phyloP scores from a whole-genome alignment of 2,329 filamentous ascomycete genomes.

The Amesomyces nigricolor region DNA sequence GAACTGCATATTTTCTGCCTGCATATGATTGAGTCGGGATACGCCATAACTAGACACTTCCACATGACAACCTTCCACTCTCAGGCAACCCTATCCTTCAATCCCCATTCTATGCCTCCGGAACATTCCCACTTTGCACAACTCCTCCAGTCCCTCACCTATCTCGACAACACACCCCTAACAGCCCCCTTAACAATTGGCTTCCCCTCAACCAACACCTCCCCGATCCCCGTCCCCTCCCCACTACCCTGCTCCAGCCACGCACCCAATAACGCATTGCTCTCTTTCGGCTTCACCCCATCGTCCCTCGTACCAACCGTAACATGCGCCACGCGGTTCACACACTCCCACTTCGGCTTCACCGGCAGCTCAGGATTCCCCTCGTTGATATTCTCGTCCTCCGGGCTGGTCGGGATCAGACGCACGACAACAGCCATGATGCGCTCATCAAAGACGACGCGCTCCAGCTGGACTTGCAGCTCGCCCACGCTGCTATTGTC shows the following conservation, averaged over 20 bases:
- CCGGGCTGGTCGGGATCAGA: slow-evolving; percentile 44
- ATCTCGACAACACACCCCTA: slow-evolving; percentile 45
- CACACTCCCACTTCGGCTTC: slow-evolving; percentile 53
- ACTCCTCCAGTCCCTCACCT: no score
- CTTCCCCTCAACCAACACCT: slow-evolving; percentile 46
- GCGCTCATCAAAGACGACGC: slow-evolving; percentile 76
- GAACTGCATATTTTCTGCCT: no score
- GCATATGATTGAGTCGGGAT: no score
- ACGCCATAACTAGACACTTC: no score
- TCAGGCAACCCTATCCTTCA: not conserved
- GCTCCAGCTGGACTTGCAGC: slow-evolving; percentile 59
- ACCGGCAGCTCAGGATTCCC: not conserved
- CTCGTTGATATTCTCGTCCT: slow-evolving; percentile 17
- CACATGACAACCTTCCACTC: no score
- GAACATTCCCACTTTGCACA: not conserved
- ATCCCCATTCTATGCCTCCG: not conserved
- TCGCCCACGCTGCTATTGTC: slow-evolving; percentile 55
- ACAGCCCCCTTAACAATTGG: slow-evolving; percentile 45
- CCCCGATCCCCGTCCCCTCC: slow-evolving; percentile 40
- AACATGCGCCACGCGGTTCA: slow-evolving; percentile 77
- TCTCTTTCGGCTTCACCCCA: slow-evolving; percentile 84
- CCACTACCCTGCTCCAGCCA: slow-evolving; percentile 61
- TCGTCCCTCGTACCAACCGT: slow-evolving; percentile 77
- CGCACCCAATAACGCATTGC: slow-evolving; percentile 71
- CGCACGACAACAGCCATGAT: slow-evolving; percentile 90